These are phyloP conservation scores for Polychaeton citri DNA, from an alignment of 2,329 filamentous ascomycete species.

Conservation along the genomic window DNA sequence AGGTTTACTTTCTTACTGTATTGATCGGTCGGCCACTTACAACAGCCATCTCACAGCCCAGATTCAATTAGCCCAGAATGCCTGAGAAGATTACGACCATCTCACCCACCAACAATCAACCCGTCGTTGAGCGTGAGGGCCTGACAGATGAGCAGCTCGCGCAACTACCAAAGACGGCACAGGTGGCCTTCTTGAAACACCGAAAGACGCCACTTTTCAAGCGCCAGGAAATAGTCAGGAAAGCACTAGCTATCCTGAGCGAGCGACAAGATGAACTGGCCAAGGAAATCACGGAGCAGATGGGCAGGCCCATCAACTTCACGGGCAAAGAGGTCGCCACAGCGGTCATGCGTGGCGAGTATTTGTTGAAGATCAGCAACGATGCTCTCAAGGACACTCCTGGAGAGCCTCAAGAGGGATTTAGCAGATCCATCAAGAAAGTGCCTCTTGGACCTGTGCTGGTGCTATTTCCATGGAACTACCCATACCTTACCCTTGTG, in stretches of 20 bases:
- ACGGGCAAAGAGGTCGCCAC: conserved; percentile 73
- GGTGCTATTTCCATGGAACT: conserved; percentile 94
- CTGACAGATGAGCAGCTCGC: conserved; percentile 57
- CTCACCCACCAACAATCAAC: conserved; percentile 78
- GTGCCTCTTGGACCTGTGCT: conserved; percentile 77
- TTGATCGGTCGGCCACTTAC: too few species aligned
- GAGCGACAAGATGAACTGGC: conserved; percentile 68
- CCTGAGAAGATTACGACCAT: conserved; percentile 58
- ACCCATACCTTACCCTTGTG: conserved; percentile 84
- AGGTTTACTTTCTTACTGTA: too few species aligned
- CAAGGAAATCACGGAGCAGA: conserved; percentile 79
- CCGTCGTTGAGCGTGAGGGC: conserved; percentile 67
- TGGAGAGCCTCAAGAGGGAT: conserved; percentile 74
- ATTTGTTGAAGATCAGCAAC: conserved; percentile 70
- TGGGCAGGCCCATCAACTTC: conserved; percentile 86
- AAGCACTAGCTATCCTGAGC: conserved; percentile 58
- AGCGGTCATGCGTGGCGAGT: conserved; percentile 72
- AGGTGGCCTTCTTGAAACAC: conserved; percentile 64
- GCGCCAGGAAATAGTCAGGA: conserved; percentile 67
- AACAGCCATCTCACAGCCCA: too few species aligned
- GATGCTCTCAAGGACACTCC: conserved; percentile 67
- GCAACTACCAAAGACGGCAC: conserved; percentile 56
- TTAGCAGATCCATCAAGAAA: conserved; percentile 82
- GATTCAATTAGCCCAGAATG: too few species aligned
- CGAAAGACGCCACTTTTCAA: conserved; percentile 60